Evolutionary conservation across 441 rosid species (phyloP).

Genomic region (Jatropha podagrica): DNA sequence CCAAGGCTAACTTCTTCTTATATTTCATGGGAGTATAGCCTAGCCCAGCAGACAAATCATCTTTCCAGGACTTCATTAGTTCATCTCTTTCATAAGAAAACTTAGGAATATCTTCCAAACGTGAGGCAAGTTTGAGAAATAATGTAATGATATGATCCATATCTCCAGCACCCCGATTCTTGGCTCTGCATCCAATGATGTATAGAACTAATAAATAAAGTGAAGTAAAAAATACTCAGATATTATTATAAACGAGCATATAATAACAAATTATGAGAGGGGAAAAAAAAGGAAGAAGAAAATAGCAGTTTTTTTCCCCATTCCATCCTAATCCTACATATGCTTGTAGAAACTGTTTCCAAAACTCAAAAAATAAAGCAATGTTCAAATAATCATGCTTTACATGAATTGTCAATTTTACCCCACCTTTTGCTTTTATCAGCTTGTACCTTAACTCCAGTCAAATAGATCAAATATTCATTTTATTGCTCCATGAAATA

Average conservation of each 20-base stretch:
- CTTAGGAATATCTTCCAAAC: slow-evolving; percentile 81
- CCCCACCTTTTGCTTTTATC: neutral
- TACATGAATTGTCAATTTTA: neutral
- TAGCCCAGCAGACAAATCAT: slow-evolving; percentile 53
- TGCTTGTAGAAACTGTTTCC: neutral
- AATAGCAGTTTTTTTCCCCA: neutral
- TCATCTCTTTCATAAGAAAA: slow-evolving; percentile 79
- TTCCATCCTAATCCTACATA: slow-evolving; percentile 1
- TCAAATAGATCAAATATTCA: neutral
- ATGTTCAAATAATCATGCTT: neutral
- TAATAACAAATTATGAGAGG: slow-evolving; percentile 2
- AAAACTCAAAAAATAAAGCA: neutral
- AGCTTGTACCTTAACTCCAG: neutral
- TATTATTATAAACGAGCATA: neutral
- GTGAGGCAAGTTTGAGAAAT: slow-evolving; percentile 91
- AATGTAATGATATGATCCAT: slow-evolving; percentile 70
- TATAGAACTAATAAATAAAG: neutral
- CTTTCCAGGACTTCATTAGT: slow-evolving; percentile 81
- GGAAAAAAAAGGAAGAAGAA: neutral
- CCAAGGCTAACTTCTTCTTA: slow-evolving; percentile 59
- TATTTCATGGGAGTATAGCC: slow-evolving; percentile 56
- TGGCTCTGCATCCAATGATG: slow-evolving; percentile 56
- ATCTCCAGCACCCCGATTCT: slow-evolving; percentile 75
- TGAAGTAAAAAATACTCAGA: neutral
- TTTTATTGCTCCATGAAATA: neutral